Conservation (phyloP, 176 grass and related monocot genomes). For the Calamus simplicifolius region DNA sequence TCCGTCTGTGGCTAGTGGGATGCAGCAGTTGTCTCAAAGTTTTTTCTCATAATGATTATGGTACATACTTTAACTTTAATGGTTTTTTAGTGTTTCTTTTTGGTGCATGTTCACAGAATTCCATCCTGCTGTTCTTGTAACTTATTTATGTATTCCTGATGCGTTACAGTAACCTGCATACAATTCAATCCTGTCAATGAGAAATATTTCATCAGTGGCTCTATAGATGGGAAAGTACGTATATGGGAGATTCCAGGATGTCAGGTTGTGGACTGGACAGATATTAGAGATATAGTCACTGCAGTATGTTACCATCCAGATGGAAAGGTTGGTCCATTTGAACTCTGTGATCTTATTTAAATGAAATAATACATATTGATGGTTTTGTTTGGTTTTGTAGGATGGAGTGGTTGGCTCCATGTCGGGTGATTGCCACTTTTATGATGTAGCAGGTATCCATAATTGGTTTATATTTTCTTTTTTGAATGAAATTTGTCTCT, state of each 20-base stretch:
- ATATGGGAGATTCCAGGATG: neutral
- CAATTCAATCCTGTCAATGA: constrained; percentile 11
- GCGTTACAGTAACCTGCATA: constrained; percentile 4
- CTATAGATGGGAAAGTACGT: constrained; percentile 10
- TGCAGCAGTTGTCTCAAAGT: neutral
- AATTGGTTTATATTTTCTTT: too few species aligned
- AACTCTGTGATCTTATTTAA: neutral
- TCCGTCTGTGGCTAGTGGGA: constrained; percentile 9
- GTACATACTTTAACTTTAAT: neutral
- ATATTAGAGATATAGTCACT: neutral
- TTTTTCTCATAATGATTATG: constrained; percentile 7
- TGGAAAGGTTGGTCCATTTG: neutral
- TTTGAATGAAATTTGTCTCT: too few species aligned
- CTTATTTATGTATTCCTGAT: too few species aligned
- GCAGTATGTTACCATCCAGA: neutral
- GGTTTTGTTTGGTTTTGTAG: neutral
- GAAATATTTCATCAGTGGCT: constrained; percentile 12
- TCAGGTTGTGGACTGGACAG: constrained; percentile 3
- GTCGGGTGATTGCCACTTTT: constrained; percentile 2
- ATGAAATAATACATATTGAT: neutral
- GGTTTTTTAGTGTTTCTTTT: neutral
- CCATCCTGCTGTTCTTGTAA: too few species aligned
- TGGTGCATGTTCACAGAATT: too few species aligned
- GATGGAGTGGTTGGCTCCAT: neutral
- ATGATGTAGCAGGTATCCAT: neutral